Base-by-base conservation (phyloP, 306 rosid genomes). In the Vachellia collinsii region DNA sequence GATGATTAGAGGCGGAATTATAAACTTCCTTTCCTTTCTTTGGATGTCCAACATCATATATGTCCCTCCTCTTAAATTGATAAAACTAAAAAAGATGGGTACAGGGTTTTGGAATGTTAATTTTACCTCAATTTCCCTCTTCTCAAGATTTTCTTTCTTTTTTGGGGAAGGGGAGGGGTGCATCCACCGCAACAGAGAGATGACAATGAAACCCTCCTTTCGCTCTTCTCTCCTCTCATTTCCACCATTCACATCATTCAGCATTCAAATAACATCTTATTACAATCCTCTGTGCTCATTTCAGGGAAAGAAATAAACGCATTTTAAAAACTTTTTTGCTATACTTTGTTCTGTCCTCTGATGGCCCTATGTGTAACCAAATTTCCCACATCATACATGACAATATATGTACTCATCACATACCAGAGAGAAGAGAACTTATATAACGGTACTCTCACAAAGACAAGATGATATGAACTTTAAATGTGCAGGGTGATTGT, bases 391-490 rank as follows among this genome's bases (percentile, higher is more conserved):
- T 48, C 23, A 16, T 48, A 11, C 68, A 50, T 23, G 59, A 25
- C 42, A 29, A 11, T 2, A 59, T 4, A 64, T 64, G 75, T 39
- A 29, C 17, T 63, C 66, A 63, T 36, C 25, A 11, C 83, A 62
- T 13, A 10, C 16, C 41, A 58, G 42, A 75, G 54, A 58, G 69
- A n/a, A 56, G 9, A 74, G 7, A 75, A n/a, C 63, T 54, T 11
- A 22, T 59, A 75, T 4, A 16, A 42, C 23, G 43, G 17, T 4
- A 16, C 79, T 61, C 29, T 20, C 43, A 42, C 29, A 11, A 25
- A 80, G 48, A 48, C 43, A 78, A 67, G 50, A 77, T 22, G 65
- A 22, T 25, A 39, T 38, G 20, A 74, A 73, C 44, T 39, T 65
- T 2, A 48, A 51, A 17, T 43, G 37, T 42, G 34, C 17, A 41